Conservation (phyloP, 2,329 filamentous ascomycete species). For the Thyridium curvatum region DNA sequence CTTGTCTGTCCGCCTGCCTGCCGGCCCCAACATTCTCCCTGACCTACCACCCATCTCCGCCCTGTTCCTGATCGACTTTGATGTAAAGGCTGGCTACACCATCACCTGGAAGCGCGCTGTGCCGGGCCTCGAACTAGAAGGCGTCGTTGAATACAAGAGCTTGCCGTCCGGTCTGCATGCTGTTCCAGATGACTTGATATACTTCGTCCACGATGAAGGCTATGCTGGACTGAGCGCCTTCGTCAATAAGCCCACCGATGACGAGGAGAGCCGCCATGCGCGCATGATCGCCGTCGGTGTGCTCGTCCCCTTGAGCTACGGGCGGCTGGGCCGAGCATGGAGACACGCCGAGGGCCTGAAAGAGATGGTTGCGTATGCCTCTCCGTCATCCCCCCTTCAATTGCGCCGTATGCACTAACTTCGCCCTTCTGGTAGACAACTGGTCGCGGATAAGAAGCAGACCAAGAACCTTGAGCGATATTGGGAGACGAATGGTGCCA, state of each 20-base stretch:
- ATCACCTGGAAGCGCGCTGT: slow-evolving; percentile 79
- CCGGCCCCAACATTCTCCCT: slow-evolving; percentile 17
- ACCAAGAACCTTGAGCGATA: slow-evolving; percentile 67
- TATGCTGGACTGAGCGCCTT: slow-evolving; percentile 91
- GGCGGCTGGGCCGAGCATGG: slow-evolving; percentile 83
- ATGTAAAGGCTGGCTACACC: slow-evolving; percentile 86
- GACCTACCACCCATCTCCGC: slow-evolving; percentile 63
- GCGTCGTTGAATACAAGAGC: slow-evolving; percentile 92
- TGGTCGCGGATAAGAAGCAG: slow-evolving; percentile 60
- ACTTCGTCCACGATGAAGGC: slow-evolving; percentile 77
- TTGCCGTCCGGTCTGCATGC: slow-evolving; percentile 89
- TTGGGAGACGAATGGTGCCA: slow-evolving; percentile 60
- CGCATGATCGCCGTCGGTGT: slow-evolving; percentile 89
- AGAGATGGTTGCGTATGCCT: slow-evolving; percentile 61
- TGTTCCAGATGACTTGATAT: slow-evolving; percentile 81
- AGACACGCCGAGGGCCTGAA: slow-evolving; percentile 73
- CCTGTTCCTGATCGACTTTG: slow-evolving; percentile 84
- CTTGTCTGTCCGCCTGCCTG: neutral
- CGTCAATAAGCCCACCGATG: slow-evolving; percentile 73
- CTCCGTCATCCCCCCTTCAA: neutral
- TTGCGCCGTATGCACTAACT: neutral
- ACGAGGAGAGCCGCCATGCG: slow-evolving; percentile 73
- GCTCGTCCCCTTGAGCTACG: slow-evolving; percentile 78
- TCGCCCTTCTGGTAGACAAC: slow-evolving; percentile 30
- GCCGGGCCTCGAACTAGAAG: slow-evolving; percentile 68